Conservation (phyloP, 176 grass and related monocot species). For the Raddia guianensis region DNA sequence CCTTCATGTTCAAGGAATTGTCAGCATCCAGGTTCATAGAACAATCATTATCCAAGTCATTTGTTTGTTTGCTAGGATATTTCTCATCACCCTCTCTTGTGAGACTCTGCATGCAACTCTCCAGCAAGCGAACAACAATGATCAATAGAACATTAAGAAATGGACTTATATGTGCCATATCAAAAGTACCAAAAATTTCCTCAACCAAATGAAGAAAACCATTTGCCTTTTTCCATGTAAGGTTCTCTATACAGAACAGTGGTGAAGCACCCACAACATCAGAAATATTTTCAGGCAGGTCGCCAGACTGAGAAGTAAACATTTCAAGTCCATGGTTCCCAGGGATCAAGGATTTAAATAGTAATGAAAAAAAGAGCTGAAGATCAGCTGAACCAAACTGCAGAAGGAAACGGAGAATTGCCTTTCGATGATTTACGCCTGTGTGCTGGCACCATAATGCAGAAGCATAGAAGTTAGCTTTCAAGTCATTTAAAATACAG, state of each 20-base stretch:
- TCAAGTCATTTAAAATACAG: conserved; percentile 30
- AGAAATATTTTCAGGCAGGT: conserved; percentile 45
- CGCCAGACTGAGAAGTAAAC: conserved; percentile 41
- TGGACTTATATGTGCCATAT: conserved; percentile 65
- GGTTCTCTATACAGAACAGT: conserved; percentile 53
- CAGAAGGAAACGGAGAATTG: conserved; percentile 81
- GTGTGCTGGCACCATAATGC: conserved; percentile 61
- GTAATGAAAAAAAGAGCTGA: conserved; percentile 79
- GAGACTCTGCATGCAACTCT: conserved; percentile 68
- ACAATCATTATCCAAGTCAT: conserved; percentile 16
- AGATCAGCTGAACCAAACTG: conserved; percentile 88
- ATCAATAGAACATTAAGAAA: conserved; percentile 75
- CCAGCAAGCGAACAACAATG: conserved; percentile 75
- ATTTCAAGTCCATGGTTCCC: conserved; percentile 49
- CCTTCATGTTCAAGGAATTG: conserved; percentile 45
- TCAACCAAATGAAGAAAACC: conserved; percentile 91
- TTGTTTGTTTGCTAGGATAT: conserved; percentile 43
- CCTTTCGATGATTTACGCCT: conserved; percentile 80
- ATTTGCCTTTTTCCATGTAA: conserved; percentile 77
- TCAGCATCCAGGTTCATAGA: conserved; percentile 28
- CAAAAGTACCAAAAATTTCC: conserved; percentile 79
- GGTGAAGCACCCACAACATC: conserved; percentile 53
- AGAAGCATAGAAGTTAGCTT: conserved; percentile 36
- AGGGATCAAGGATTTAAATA: conserved; percentile 75
- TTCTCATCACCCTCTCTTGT: conserved; percentile 23